phyloP scores from a whole-genome alignment of 164 flowering plant species.

The Piper longum region DNA sequence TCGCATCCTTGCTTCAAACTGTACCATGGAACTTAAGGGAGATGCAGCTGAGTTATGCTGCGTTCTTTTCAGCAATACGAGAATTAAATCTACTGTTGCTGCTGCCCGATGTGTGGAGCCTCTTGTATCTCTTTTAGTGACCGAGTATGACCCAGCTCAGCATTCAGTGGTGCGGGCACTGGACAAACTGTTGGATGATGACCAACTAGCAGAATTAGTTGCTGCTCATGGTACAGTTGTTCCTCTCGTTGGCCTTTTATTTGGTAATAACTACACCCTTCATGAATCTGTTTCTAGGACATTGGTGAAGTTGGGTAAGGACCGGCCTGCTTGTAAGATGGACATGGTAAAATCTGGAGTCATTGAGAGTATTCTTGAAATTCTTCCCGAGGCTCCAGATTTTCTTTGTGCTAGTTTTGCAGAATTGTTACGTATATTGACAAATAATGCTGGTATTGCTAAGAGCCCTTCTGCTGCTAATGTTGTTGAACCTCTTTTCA shows the following conservation, averaged over 20 bases:
- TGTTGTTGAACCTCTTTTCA: constrained; percentile 87
- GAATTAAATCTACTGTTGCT: constrained; percentile 76
- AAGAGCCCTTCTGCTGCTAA: constrained; percentile 86
- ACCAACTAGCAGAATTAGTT: constrained; percentile 91
- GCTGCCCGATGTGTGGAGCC: constrained; percentile 99
- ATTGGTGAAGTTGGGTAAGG: constrained; percentile 93
- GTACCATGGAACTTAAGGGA: constrained; percentile 85
- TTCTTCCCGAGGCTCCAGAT: constrained; percentile 90
- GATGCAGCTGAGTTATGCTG: constrained; percentile 92
- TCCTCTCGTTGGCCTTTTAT: constrained; percentile 90
- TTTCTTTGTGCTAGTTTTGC: constrained; percentile 81
- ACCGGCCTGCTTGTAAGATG: constrained; percentile 90
- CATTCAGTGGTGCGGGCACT: constrained; percentile 82
- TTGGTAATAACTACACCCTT: constrained; percentile 64
- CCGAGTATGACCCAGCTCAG: constrained; percentile 76
- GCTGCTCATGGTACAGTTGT: constrained; percentile 94
- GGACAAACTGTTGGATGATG: constrained; percentile 85
- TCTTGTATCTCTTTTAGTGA: constrained; percentile 73
- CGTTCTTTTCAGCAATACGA: constrained; percentile 80
- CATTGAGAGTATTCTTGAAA: constrained; percentile 69
- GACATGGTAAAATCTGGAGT: constrained; percentile 98
- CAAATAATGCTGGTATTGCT: constrained; percentile 86
- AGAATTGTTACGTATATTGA: constrained; percentile 80
- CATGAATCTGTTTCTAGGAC: constrained; percentile 81
- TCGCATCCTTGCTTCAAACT: constrained; percentile 76